Evolutionary conservation across 495 filamentous ascomycete species (phyloP).

Genomic region (Penicillium mononematosum): DNA sequence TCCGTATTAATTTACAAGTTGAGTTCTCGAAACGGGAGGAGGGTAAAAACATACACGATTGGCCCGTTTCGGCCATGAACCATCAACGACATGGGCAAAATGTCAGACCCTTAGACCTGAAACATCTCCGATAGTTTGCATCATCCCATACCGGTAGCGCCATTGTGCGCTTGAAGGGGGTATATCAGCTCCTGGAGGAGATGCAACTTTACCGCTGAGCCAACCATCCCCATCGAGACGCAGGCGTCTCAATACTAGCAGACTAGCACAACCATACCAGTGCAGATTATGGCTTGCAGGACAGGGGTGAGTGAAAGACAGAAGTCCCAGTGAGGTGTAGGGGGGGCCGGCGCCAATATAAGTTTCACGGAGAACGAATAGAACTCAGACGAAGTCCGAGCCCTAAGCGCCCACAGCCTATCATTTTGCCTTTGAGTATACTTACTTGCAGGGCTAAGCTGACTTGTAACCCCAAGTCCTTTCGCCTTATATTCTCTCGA

Average conservation of each 20-base stretch:
- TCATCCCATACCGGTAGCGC: background rate
- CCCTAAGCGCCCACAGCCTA: conserved; percentile 8
- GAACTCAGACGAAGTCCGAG: background rate
- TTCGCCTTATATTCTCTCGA: background rate
- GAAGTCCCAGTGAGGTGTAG: background rate
- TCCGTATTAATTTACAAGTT: background rate
- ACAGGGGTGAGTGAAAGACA: background rate
- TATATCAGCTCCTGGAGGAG: background rate
- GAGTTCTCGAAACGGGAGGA: background rate
- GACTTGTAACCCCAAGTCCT: background rate
- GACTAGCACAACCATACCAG: background rate
- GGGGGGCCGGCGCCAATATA: conserved; percentile 9
- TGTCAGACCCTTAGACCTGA: background rate
- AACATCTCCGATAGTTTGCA: background rate
- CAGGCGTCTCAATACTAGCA: background rate
- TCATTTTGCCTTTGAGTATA: background rate
- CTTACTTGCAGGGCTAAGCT: background rate
- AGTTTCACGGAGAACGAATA: conserved; percentile 8
- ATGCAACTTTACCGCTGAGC: conserved; percentile 2
- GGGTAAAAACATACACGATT: background rate
- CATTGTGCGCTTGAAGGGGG: background rate
- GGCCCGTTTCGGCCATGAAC: background rate
- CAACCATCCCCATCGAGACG: background rate
- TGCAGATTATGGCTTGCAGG: background rate
- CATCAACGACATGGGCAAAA: background rate